These are phyloP conservation scores for Rhodamnia argentea DNA, from an alignment of 345 rosid species.

Conservation along the genomic window DNA sequence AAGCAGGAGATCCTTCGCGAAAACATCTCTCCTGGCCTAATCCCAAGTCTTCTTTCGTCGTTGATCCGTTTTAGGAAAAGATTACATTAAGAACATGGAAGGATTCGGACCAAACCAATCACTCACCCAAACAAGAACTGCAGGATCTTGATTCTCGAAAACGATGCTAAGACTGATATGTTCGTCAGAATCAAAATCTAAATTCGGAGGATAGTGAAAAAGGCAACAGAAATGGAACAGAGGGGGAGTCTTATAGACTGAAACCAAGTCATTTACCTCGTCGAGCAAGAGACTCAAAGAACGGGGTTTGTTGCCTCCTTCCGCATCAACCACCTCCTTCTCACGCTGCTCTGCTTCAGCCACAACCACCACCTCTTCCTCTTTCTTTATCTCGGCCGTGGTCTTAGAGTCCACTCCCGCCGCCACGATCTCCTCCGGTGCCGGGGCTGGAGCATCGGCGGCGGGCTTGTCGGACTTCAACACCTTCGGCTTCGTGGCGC, in stretches of 20 bases:
- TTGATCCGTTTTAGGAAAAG: neutral
- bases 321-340: neutral
- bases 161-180: neutral
- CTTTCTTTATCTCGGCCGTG: neutral
- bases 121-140: neutral
- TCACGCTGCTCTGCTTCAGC: neutral
- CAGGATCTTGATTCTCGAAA: neutral
- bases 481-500: slow-evolving; percentile 6
- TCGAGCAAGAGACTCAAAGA: neutral
- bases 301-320: neutral
- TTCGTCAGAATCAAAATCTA: neutral
- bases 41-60: neutral
- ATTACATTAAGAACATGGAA: neutral
- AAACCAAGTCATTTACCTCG: neutral
- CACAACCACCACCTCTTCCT: neutral
- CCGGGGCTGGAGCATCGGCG: neutral
- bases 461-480: neutral
- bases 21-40: neutral
- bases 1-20: neutral
- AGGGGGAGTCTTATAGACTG: neutral
- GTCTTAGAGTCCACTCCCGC: neutral
- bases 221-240: neutral
- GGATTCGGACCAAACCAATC: neutral
- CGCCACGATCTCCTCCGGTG: neutral
- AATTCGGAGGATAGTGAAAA: neutral